Conservation (phyloP, 2,329 filamentous ascomycete species). For the Stemphylium vesicarium region DNA sequence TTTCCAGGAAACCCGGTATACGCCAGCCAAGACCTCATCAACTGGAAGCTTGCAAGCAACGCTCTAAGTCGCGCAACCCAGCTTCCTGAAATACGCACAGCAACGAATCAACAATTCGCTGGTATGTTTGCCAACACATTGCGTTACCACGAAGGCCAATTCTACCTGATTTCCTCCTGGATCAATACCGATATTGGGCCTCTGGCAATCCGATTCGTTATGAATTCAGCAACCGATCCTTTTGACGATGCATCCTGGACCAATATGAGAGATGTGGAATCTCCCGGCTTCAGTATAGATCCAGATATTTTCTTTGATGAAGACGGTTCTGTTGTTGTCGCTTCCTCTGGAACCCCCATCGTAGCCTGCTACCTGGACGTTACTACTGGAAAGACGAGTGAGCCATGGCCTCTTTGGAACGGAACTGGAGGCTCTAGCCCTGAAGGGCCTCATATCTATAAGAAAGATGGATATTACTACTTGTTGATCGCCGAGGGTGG, state of each 20-base stretch:
- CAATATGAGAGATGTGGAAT: slow-evolving; percentile 32
- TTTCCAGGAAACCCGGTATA: slow-evolving; percentile 62
- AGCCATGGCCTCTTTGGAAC: slow-evolving; percentile 33
- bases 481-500: slow-evolving; percentile 44
- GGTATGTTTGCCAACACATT: slow-evolving; percentile 35
- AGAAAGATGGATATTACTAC: slow-evolving; percentile 44
- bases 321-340: slow-evolving; percentile 60
- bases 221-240: slow-evolving; percentile 25
- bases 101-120: slow-evolving; percentile 10
- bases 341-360: slow-evolving; percentile 15
- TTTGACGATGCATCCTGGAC: slow-evolving; percentile 24
- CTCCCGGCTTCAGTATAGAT: slow-evolving; percentile 44
- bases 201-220: not conserved
- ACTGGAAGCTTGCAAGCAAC: slow-evolving; percentile 22
- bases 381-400: slow-evolving; percentile 36
- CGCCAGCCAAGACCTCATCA: slow-evolving; percentile 55
- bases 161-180: slow-evolving; percentile 31
- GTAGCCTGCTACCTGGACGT: slow-evolving; percentile 41
- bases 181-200: slow-evolving; percentile 1
- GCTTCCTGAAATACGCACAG: slow-evolving; percentile 11
- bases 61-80: slow-evolving; percentile 26
- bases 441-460: slow-evolving; percentile 49
- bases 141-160: slow-evolving; percentile 28
- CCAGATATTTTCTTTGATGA: slow-evolving; percentile 63
- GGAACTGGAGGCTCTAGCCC: slow-evolving; percentile 33